A percentile compares a stretch with the other conserved stretches of the same genome.
Conservation (phyloP, 192 early-diverging fungal species). For the Dimargaris cristalligena region DNA sequence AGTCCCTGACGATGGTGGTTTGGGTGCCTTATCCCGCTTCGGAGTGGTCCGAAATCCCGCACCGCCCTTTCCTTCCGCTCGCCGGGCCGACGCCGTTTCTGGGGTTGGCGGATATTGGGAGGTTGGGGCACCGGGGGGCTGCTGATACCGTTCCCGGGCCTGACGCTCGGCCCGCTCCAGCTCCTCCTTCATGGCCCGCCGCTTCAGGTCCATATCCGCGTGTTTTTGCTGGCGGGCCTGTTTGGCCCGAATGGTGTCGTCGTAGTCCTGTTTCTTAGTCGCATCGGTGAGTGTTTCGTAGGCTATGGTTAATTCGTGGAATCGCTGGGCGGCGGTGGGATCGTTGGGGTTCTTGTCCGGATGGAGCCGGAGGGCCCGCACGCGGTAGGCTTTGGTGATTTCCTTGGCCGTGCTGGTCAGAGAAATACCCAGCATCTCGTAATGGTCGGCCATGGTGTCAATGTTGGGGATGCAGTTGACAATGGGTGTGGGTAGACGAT, state of each 20-base stretch:
- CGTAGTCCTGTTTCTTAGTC: background rate
- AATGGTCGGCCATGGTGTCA: too few relatives aligned
- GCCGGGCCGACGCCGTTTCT: too few relatives aligned
- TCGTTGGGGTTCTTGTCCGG: constrained; percentile 9
- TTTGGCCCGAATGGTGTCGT: background rate
- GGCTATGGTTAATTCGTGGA: background rate
- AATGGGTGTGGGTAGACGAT: too few relatives aligned
- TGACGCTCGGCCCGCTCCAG: constrained; percentile 5
- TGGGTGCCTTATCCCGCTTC: too few relatives aligned
- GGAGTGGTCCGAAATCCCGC: too few relatives aligned
- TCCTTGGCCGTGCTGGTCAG: background rate
- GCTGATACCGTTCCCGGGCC: background rate
- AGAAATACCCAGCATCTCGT: background rate
- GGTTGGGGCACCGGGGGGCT: background rate
- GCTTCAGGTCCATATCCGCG: background rate
- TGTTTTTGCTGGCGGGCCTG: background rate
- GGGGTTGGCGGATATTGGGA: too few relatives aligned
- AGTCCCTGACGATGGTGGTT: too few relatives aligned
- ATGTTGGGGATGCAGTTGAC: too few relatives aligned
- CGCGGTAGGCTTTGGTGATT: constrained; percentile 10
- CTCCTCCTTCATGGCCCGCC: constrained; percentile 4
- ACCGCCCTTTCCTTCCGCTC: background rate
- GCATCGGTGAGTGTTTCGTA: constrained; percentile 12
- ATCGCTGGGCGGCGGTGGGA: background rate
- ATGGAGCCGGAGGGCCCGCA: background rate